phyloP scores from a whole-genome alignment of 2,329 filamentous ascomycete genomes.

The Fusarium pseudograminearum region DNA sequence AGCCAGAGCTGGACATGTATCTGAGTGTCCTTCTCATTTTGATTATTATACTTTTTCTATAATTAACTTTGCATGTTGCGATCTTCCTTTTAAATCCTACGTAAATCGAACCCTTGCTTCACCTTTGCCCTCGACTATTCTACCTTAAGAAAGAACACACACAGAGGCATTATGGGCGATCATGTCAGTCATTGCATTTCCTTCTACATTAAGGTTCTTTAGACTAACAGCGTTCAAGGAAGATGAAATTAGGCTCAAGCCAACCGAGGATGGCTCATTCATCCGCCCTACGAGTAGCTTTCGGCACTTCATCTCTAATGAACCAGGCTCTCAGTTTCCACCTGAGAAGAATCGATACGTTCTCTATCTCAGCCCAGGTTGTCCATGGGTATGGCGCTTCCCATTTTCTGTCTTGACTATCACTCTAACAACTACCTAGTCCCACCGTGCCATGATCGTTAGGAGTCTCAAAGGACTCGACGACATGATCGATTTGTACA shows the following conservation, averaged over 20 bases:
- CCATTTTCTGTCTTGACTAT: fast-evolving
- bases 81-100: no score
- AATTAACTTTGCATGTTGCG: fast-evolving
- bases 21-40: not conserved
- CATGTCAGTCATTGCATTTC: not conserved
- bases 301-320: constrained; percentile 66
- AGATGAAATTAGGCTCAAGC: constrained; percentile 17
- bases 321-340: constrained; percentile 64
- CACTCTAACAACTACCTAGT: constrained; percentile 53
- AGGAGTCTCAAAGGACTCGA: constrained; percentile 80
- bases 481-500: constrained; percentile 74
- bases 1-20: not conserved
- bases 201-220: fast-evolving
- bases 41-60: not conserved
- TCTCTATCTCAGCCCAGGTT: constrained; percentile 70
- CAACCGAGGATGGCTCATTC: constrained; percentile 61
- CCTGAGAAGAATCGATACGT: constrained; percentile 71
- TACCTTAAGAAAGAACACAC: fast-evolving
- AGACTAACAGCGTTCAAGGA: not conserved
- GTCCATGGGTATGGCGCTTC: constrained; percentile 67
- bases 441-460: constrained; percentile 79
- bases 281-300: constrained; percentile 66
- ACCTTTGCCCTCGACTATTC: not conserved
- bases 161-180: constrained; percentile 3
- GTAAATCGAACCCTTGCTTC: fast-evolving